Evolutionary conservation across 177 flowering plant species (phyloP).

Genomic region (Telopea speciosissima): DNA sequence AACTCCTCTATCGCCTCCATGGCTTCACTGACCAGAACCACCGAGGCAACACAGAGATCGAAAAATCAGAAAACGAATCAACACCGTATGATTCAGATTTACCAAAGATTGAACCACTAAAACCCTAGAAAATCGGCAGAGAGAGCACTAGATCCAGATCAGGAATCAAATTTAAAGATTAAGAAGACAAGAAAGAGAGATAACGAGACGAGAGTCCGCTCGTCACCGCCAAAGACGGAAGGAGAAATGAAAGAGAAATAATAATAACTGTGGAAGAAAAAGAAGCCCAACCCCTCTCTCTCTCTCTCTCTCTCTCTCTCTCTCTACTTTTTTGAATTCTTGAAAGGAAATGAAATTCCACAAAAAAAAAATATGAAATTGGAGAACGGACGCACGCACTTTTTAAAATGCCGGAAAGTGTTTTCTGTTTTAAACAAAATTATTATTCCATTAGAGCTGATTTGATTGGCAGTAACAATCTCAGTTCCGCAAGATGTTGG

Average conservation of each 20-base stretch:
- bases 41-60: background rate
- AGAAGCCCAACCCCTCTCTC: background rate
- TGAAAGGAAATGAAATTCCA: background rate
- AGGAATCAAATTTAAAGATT: background rate
- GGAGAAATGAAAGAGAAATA: background rate
- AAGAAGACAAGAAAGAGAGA: too few species aligned
- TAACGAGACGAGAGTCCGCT: background rate
- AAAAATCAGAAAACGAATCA: background rate
- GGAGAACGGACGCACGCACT: too few species aligned
- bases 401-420: too few species aligned
- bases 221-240: too few species aligned
- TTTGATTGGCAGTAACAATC: too few species aligned
- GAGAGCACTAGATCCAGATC: background rate
- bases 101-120: background rate
- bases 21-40: background rate
- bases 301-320: background rate
- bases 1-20: constrained; percentile 97
- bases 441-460: too few species aligned
- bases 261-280: background rate
- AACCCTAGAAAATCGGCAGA: background rate
- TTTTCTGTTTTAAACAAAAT: too few species aligned
- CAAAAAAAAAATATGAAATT: too few species aligned
- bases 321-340: background rate
- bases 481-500: too few species aligned
- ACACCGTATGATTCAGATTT: background rate